Evolutionary conservation across 2,329 filamentous ascomycete species (phyloP), one percentile per base, ranked within the genome.

Genomic region (Paecilomyces niveus): DNA sequence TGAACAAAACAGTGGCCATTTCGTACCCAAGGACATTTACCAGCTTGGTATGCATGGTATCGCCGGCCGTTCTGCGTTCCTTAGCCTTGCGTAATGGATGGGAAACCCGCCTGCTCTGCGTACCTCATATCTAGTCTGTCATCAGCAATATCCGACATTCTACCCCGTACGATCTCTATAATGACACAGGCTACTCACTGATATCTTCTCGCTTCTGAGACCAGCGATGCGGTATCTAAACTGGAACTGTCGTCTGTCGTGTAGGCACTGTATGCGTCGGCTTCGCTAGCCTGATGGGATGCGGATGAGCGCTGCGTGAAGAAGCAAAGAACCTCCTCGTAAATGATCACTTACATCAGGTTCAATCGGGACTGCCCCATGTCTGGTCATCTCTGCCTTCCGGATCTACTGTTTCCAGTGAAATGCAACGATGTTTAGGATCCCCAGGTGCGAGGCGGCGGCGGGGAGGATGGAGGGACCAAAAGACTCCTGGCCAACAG

Each of bases 11-110:
- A 45, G 18, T n/a, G 39, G n/a, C 15, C n/a, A 21, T 52, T 52
- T 52, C 50, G 50, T 52, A 52, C 50, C 50, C 50, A 52, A 29
- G 13, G 50, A 53, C 65, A 66, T 59, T 60, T 57, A 9, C 64
- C 64, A 1, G 64, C 63, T 29, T 62, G 60, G 59, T 62, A 66
- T 9, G 62, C 60, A 58, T 66, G 63, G 54, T 66, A 66, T 6
- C 62, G 60, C 4, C 64, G 62, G 18, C 64, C 64, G 57, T 66
- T 65, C 54, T 65, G 50, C 8, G 24, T 13, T 26, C 13, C 21
- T 52, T 29, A 52, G 50, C 8, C 10, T 29, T 21, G 39, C 39
- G 9, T 45, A 13, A 13, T 29, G 50, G 21, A 52, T 21, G 15
- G 21, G 21, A 24, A 26, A 21, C 26, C 7, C 24, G 11, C 10